Evolutionary conservation across 805 yeast species (phyloP).

Genomic region (Wickerhamiella cacticola): DNA sequence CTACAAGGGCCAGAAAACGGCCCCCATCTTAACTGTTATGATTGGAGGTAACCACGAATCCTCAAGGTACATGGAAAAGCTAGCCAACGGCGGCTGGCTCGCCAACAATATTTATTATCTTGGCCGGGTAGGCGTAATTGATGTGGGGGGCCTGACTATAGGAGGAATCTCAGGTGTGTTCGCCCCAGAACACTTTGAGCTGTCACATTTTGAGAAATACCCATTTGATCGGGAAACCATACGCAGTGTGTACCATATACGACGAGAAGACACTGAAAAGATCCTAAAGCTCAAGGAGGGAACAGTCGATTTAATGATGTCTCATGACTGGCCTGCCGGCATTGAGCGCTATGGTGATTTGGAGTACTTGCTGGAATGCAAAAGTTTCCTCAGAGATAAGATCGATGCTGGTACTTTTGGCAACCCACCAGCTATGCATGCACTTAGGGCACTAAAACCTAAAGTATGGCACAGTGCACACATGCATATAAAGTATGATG

Average conservation of each 20-base stretch:
- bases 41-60: slow-evolving; percentile 96
- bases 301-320: slow-evolving; percentile 44
- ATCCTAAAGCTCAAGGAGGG: slow-evolving; percentile 27
- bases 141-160: slow-evolving; percentile 65
- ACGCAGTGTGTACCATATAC: slow-evolving; percentile 60
- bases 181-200: slow-evolving; percentile 40
- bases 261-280: slow-evolving; percentile 48
- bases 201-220: slow-evolving; percentile 32
- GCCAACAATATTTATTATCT: slow-evolving; percentile 77
- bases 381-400: slow-evolving; percentile 60
- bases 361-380: slow-evolving; percentile 38
- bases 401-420: slow-evolving; percentile 53
- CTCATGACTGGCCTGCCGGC: slow-evolving; percentile 94
- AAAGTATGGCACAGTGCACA: slow-evolving; percentile 80
- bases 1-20: slow-evolving; percentile 44
- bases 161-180: slow-evolving; percentile 81
- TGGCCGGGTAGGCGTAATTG: slow-evolving; percentile 64
- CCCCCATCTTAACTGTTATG: slow-evolving; percentile 69
- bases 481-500: slow-evolving; percentile 63
- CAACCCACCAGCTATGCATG: slow-evolving; percentile 48
- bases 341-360: slow-evolving; percentile 54
- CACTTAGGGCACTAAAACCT: slow-evolving; percentile 49
- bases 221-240: slow-evolving; percentile 37
- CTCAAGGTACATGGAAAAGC: slow-evolving; percentile 58
- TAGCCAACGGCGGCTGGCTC: slow-evolving; percentile 84